These are phyloP conservation scores for Hymenoscyphus repandus DNA, from an alignment of 2,329 filamentous ascomycete genomes.

Conservation along the genomic window DNA sequence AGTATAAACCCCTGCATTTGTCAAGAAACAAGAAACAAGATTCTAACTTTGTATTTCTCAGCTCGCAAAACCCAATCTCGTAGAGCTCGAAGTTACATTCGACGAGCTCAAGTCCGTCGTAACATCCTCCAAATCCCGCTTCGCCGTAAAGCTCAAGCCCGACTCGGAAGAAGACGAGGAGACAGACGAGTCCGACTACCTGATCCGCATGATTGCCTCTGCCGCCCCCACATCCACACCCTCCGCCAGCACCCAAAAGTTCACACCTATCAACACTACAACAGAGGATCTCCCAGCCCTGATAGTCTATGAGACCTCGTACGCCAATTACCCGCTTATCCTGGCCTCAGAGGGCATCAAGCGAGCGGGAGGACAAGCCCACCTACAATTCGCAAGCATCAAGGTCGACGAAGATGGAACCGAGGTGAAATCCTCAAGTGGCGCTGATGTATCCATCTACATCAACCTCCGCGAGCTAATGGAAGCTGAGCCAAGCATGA, in stretches of 20 bases:
- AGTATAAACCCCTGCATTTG: constrained; percentile 28
- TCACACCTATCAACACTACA: constrained; percentile 31
- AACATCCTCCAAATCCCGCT: constrained; percentile 35
- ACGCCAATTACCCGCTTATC: constrained; percentile 40
- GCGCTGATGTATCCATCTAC: constrained; percentile 40
- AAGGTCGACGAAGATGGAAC: constrained; percentile 28
- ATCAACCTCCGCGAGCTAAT: constrained; percentile 35
- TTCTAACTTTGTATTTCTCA: constrained; percentile 13
- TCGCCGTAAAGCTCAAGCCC: constrained; percentile 31
- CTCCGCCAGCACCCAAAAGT: constrained; percentile 20
- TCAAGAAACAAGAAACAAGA: background rate
- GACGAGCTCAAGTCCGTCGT: constrained; percentile 34
- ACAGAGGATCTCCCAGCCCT: constrained; percentile 37
- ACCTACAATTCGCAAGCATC: constrained; percentile 30
- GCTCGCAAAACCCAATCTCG: constrained; percentile 35
- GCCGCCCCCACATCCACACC: constrained; percentile 14
- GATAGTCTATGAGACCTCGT: constrained; percentile 41
- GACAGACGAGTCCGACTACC: constrained; percentile 28
- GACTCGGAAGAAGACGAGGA: constrained; percentile 28
- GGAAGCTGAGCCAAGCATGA: constrained; percentile 30
- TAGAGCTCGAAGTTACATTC: constrained; percentile 33
- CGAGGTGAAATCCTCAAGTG: constrained; percentile 26
- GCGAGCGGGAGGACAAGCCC: constrained; percentile 35
- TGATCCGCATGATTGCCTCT: constrained; percentile 32
- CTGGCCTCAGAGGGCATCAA: constrained; percentile 37